Evolutionary conservation across 768 basidiomycete genomes (phyloP).

Genomic region (Kondoa subrosea): DNA sequence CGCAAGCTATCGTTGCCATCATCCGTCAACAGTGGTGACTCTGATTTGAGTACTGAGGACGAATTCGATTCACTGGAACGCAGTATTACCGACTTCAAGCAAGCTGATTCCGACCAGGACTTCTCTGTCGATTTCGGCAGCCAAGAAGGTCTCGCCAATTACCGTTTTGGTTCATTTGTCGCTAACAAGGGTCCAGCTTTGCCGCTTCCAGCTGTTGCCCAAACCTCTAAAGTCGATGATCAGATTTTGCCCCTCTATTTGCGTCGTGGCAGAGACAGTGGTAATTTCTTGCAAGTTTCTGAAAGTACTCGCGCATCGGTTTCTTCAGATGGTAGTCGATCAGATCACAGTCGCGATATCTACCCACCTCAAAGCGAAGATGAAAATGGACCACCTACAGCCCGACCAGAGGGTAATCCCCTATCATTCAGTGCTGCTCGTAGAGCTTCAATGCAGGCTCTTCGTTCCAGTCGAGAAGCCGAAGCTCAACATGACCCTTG

Average conservation of each 20-base stretch:
- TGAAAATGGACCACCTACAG: neutral
- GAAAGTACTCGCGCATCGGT: neutral
- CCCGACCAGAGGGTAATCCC: neutral
- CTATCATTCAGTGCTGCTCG: neutral
- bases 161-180: neutral
- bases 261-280: neutral
- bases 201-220: neutral
- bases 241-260: neutral
- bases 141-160: neutral
- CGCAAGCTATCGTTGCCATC: neutral
- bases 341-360: neutral
- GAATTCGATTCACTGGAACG: neutral
- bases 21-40: neutral
- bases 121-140: neutral
- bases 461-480: neutral
- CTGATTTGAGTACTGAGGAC: neutral
- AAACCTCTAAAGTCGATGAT: neutral
- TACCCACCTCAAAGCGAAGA: neutral
- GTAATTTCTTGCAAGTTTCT: neutral
- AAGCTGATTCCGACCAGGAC: neutral
- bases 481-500: neutral
- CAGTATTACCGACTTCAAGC: neutral
- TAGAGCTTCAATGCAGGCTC: neutral
- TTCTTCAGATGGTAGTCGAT: neutral
- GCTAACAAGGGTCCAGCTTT: neutral